Base-by-base conservation (phyloP, 306 rosid species). In the Ormosia semicastrata region DNA sequence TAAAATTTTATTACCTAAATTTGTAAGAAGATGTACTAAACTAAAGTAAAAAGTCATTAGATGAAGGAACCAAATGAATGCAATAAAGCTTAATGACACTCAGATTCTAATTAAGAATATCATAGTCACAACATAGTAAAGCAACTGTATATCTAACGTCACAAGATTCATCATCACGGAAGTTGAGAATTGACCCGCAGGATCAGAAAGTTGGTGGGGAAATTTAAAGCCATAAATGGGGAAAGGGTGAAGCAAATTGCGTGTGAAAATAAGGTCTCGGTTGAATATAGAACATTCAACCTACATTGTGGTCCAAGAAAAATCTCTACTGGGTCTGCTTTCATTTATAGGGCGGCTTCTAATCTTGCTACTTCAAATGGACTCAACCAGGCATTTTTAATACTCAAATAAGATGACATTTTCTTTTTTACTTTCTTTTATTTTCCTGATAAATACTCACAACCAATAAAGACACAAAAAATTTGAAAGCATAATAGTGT, bases 311-410 rank as follows among this genome's bases (percentile, higher is more conserved):
- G 85, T 50, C 69, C 63, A 8, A 3, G 18, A 40, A 58, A 85
- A 81, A 74, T 54, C 71, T 71, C 36, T 9, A 11, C 1, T 76
- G 44, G 17, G 3, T 60, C 37, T 62, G 3, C 32, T 69, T 74
- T 80, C 89, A 92, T 92, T 94, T 68, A 92, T 88, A 32, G 90
- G 91, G 3, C 93, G 97, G 94, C 81, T 92, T 85, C 91, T 87
- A 86, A 84, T 79, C 36, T 66, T 47, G 66, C 29, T 76, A 6
- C 41, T 33, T 49, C 24, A 8, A 24, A 58, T 58, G 2, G 11
- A 74, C 73, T 81, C 34, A 66, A n/a, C 84, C 2, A 3, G 29
- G 10, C 75, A 34, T 10, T 70, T 57, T 75, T 74, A 73, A 70
- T 62, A 3, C 52, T n/a, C 34, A 33, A 70, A 17, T 37, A 10